A percentile compares a stretch with the other conserved stretches of the same genome.
phyloP scores from a whole-genome alignment of 345 rosid genomes.

The Arabidopsis suecica region DNA sequence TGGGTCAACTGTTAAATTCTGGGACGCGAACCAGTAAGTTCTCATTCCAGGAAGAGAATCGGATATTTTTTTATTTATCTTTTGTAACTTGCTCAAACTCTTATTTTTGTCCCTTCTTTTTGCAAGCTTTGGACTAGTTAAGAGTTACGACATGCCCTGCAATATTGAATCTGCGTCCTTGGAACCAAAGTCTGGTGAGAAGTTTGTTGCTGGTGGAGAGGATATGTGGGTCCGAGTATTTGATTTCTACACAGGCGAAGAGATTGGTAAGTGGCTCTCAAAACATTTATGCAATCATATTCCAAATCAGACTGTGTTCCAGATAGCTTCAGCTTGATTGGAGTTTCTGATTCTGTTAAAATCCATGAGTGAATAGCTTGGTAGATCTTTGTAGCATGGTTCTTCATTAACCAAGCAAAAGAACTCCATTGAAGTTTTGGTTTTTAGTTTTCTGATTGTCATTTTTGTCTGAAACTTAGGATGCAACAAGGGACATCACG shows the following conservation, averaged over 20 bases:
- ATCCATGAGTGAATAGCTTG: background rate
- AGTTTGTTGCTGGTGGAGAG: conserved; percentile 91
- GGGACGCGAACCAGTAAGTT: conserved; percentile 99
- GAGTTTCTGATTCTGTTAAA: background rate
- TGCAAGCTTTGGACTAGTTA: conserved; percentile 79
- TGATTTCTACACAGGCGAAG: conserved; percentile 84
- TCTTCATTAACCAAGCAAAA: background rate
- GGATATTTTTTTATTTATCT: background rate
- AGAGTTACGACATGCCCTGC: conserved; percentile 90
- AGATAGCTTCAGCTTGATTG: background rate
- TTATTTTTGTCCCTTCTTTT: background rate
- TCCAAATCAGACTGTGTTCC: background rate
- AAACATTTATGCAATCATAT: background rate
- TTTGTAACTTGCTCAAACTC: background rate
- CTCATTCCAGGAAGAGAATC: background rate
- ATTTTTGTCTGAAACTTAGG: conserved; percentile 49
- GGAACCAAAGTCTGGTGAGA: conserved; percentile 81
- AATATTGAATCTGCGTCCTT: conserved; percentile 74
- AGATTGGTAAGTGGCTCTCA: conserved; percentile 52
- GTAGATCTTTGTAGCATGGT: conserved; percentile 10
- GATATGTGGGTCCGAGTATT: conserved; percentile 85
- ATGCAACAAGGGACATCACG: conserved; percentile 99
- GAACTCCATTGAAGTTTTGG: background rate
- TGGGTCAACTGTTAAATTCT: conserved; percentile 87
- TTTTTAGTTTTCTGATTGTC: conserved; percentile 13